phyloP scores from a whole-genome alignment of 192 early-diverging fungal genomes.

The Phycomyces blakesleeanus region DNA sequence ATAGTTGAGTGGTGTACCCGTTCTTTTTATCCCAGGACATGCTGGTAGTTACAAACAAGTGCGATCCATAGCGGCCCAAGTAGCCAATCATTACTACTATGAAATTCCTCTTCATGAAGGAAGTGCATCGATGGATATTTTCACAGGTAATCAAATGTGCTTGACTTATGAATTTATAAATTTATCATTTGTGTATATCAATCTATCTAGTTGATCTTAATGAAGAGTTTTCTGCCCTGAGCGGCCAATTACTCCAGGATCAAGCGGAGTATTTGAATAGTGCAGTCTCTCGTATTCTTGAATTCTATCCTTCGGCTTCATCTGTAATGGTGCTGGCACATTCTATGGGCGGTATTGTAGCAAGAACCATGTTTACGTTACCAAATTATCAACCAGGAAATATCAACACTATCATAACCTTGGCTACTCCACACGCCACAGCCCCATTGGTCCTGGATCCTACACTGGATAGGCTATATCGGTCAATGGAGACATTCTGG shows the following conservation, averaged over 20 bases:
- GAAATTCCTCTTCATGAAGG: constrained; percentile 4
- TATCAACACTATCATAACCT: constrained; percentile 79
- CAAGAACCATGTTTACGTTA: constrained; percentile 69
- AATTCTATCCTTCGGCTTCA: constrained; percentile 54
- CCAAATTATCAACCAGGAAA: constrained; percentile 65
- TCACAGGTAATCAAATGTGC: constrained; percentile 40
- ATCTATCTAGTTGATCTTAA: constrained; percentile 66
- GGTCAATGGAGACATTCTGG: constrained; percentile 70
- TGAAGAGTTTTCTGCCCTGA: constrained; percentile 88
- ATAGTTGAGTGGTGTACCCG: constrained; percentile 65
- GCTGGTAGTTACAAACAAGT: constrained; percentile 92
- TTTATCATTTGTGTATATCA: not conserved
- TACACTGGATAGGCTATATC: constrained; percentile 59
- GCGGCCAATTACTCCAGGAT: constrained; percentile 66
- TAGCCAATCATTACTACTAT: constrained; percentile 49
- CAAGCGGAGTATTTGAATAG: constrained; percentile 85
- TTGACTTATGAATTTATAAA: not conserved
- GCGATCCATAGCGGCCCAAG: constrained; percentile 73
- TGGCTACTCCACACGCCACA: constrained; percentile 82
- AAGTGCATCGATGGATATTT: constrained; percentile 45
- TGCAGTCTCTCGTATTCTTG: constrained; percentile 65
- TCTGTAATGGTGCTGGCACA: constrained; percentile 82
- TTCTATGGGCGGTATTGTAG: constrained; percentile 97
- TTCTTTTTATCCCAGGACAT: constrained; percentile 92
- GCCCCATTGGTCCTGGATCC: constrained; percentile 75